A percentile compares a stretch with the other conserved stretches of the same genome.
These are phyloP conservation scores for Intubia oerlemansii DNA, from an alignment of 2,329 filamentous ascomycete species.

Conservation along the genomic window DNA sequence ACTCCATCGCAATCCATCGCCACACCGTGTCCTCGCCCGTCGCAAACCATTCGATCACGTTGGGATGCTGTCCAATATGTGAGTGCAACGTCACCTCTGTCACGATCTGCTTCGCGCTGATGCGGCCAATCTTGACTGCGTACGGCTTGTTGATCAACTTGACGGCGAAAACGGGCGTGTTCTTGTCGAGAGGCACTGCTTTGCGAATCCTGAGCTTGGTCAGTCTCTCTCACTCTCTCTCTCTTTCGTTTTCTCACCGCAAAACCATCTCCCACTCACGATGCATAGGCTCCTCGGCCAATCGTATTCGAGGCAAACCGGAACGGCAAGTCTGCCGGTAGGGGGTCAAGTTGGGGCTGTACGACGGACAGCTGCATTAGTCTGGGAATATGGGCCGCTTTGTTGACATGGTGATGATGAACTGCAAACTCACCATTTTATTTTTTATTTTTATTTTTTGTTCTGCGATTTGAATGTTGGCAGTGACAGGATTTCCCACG, in stretches of 20 bases:
- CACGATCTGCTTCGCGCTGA: slow-evolving; percentile 72
- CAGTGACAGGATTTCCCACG: too few relatives aligned
- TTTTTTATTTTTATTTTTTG: too few relatives aligned
- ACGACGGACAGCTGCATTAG: too few relatives aligned
- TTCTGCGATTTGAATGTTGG: too few relatives aligned
- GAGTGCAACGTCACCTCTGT: slow-evolving; percentile 85
- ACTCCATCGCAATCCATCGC: slow-evolving; percentile 98
- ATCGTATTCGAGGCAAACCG: slow-evolving; percentile 92
- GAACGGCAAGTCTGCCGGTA: slow-evolving; percentile 74
- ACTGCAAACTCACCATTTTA: too few relatives aligned
- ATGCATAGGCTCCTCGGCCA: slow-evolving; percentile 90
- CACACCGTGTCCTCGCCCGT: slow-evolving; percentile 69
- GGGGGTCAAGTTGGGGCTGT: slow-evolving; percentile 77
- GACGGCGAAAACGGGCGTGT: slow-evolving; percentile 72
- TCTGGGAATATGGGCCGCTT: too few relatives aligned
- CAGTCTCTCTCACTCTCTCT: too few relatives aligned
- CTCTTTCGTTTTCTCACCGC: too few relatives aligned
- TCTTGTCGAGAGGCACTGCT: slow-evolving; percentile 50
- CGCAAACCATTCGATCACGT: slow-evolving; percentile 84
- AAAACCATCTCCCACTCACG: slow-evolving; percentile 48
- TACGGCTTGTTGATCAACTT: slow-evolving; percentile 98
- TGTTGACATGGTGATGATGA: too few relatives aligned
- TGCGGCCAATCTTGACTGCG: slow-evolving; percentile 69
- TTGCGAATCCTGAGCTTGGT: slow-evolving; percentile 83
- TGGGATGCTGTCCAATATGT: slow-evolving; percentile 71